Conservation (phyloP, 2,329 filamentous ascomycete species). For the Calonectria pauciramosa region DNA sequence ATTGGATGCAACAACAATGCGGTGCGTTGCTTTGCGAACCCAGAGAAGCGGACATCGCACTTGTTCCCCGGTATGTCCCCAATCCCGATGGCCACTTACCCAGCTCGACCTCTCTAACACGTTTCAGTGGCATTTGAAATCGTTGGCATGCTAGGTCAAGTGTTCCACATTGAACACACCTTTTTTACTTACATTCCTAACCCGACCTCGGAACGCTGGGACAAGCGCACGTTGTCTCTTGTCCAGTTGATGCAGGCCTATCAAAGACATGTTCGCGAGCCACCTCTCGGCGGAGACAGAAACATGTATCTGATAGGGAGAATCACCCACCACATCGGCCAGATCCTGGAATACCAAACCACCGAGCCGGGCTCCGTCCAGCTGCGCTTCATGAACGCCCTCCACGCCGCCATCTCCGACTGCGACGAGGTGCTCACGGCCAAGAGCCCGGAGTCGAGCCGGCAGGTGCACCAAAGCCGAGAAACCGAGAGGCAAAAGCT, state of each 20-base stretch:
- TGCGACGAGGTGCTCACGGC: conserved; percentile 60
- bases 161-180: conserved; percentile 63
- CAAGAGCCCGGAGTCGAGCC: conserved; percentile 28
- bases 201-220: conserved; percentile 68
- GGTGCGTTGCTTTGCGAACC: conserved; percentile 58
- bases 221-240: conserved; percentile 62
- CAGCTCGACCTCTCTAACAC: conserved; percentile 24
- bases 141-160: conserved; percentile 68
- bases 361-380: conserved; percentile 34
- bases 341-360: conserved; percentile 39
- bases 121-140: conserved; percentile 68
- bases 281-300: conserved; percentile 32
- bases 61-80: conserved; percentile 62
- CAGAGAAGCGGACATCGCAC: conserved; percentile 58
- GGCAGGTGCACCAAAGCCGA: conserved; percentile 16
- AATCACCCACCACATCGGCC: conserved; percentile 44
- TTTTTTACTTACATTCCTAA: conserved; percentile 69
- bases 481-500: conserved; percentile 38
- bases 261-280: conserved; percentile 43
- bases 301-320: conserved; percentile 40
- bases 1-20: conserved; percentile 69
- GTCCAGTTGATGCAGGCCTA: conserved; percentile 58
- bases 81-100: background rate
- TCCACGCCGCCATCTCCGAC: conserved; percentile 57
- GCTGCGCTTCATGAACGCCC: conserved; percentile 52